Conservation (phyloP, 73 alveolate species). For the Tetrahymena elliotti region DNA sequence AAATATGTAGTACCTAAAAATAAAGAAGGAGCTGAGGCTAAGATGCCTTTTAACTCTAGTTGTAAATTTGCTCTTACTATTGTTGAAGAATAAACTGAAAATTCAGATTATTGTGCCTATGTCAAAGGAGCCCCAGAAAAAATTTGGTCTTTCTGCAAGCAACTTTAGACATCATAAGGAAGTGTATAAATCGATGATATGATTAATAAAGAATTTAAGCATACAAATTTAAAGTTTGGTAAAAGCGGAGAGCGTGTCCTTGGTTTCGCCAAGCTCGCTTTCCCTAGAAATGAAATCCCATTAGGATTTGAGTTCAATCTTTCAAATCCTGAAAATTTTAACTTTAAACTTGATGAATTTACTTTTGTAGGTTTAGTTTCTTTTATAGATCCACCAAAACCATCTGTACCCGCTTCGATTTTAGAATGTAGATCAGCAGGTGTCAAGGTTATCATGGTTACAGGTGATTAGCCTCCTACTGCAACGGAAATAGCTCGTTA, state of each 20-base stretch:
- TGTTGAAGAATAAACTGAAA: slow-evolving; percentile 30
- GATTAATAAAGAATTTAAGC: slow-evolving; percentile 29
- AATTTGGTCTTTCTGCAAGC: slow-evolving; percentile 77
- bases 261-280: slow-evolving; percentile 58
- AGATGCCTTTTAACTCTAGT: slow-evolving; percentile 59
- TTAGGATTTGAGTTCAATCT: slow-evolving; percentile 38
- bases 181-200: slow-evolving; percentile 14
- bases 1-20: slow-evolving; percentile 1
- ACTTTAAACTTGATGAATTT: slow-evolving; percentile 55
- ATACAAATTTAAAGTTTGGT: slow-evolving; percentile 60
- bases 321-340: slow-evolving; percentile 43
- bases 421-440: slow-evolving; percentile 88
- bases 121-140: slow-evolving; percentile 98
- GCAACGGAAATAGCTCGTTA: slow-evolving; percentile 94
- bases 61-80: slow-evolving; percentile 39
- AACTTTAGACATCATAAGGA: slow-evolving; percentile 4
- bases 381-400: slow-evolving; percentile 94
- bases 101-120: slow-evolving; percentile 49
- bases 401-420: slow-evolving; percentile 70
- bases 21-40: slow-evolving; percentile 16
- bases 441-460: slow-evolving; percentile 93
- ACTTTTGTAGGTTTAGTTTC: slow-evolving; percentile 83
- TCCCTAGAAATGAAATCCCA: slow-evolving; percentile 37
- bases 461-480: slow-evolving; percentile 94
- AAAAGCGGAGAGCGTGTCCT: slow-evolving; percentile 78